Evolutionary conservation across 495 filamentous ascomycete genomes (phyloP).

Genomic region (Hypoxylon fragiforme): DNA sequence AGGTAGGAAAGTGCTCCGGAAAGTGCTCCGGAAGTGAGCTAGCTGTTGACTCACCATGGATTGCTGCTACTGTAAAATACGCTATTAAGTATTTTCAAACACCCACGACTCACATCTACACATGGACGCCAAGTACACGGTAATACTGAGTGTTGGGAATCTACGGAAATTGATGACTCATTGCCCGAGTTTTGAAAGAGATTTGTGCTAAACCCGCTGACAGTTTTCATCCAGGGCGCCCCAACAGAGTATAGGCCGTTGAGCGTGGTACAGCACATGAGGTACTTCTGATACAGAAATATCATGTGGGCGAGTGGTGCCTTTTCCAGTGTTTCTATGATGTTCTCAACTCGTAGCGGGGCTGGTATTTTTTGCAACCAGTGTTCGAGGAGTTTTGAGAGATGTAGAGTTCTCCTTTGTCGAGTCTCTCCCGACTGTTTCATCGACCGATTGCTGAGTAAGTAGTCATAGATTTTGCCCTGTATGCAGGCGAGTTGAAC

Average conservation of each 20-base stretch:
- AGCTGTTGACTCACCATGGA: conserved; percentile 34
- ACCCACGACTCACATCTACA: conserved; percentile 31
- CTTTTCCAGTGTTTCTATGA: conserved; percentile 19
- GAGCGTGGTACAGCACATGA: conserved; percentile 29
- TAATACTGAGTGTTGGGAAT: conserved; percentile 19
- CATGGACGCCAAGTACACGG: conserved; percentile 31
- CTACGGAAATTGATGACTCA: conserved; percentile 10
- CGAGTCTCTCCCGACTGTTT: conserved; percentile 26
- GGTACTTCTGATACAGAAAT: conserved; percentile 30
- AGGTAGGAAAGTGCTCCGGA: too few species aligned
- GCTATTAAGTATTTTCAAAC: conserved; percentile 18
- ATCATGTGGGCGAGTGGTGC: conserved; percentile 31
- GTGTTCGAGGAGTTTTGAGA: conserved; percentile 27
- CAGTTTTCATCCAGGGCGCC: conserved; percentile 32
- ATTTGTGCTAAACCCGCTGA: conserved; percentile 7
- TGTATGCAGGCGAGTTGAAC: conserved; percentile 37
- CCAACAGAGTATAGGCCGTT: conserved; percentile 35
- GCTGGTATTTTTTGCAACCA: conserved; percentile 35
- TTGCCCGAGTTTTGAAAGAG: conserved; percentile 15
- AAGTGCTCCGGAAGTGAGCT: neutral
- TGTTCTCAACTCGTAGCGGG: conserved; percentile 25
- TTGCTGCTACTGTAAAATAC: conserved; percentile 27
- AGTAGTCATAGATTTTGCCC: conserved; percentile 35
- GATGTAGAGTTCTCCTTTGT: conserved; percentile 19
- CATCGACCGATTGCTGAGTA: conserved; percentile 36